Conservation (phyloP, 805 yeast species). For the Isabelozyma heimii region DNA sequence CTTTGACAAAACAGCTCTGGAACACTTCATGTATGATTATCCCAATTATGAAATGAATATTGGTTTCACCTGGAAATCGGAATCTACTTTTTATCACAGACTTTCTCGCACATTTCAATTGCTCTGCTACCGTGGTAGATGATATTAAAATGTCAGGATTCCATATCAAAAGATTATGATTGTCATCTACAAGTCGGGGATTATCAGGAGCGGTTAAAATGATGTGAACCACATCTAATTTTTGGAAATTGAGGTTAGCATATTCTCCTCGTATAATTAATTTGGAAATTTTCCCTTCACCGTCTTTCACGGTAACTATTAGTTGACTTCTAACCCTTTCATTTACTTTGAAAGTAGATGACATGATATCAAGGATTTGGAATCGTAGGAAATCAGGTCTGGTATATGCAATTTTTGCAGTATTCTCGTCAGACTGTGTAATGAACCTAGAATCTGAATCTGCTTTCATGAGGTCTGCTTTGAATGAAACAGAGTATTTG, state of each 20-base stretch:
- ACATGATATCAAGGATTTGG: slow-evolving; percentile 36
- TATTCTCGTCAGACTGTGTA: neutral
- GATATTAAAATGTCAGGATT: slow-evolving; percentile 82
- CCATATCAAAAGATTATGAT: slow-evolving; percentile 66
- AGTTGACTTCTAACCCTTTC: slow-evolving; percentile 42
- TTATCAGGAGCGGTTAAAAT: slow-evolving; percentile 43
- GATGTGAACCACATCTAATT: slow-evolving; percentile 61
- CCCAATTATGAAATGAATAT: slow-evolving; percentile 74
- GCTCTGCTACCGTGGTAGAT: slow-evolving; percentile 78
- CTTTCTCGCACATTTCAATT: slow-evolving; percentile 69
- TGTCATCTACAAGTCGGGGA: slow-evolving; percentile 50
- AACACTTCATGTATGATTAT: slow-evolving; percentile 76
- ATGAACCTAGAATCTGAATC: neutral
- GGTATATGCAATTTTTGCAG: slow-evolving; percentile 37
- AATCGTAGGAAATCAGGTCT: slow-evolving; percentile 49
- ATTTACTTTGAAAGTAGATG: slow-evolving; percentile 26
- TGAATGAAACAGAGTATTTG: neutral
- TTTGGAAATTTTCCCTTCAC: slow-evolving; percentile 26
- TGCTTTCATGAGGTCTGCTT: neutral
- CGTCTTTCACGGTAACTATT: slow-evolving; percentile 51
- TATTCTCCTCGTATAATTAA: slow-evolving; percentile 63
- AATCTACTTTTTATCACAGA: slow-evolving; percentile 60
- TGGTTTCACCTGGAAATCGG: slow-evolving; percentile 60
- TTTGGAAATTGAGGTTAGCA: slow-evolving; percentile 45
- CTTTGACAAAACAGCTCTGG: slow-evolving; percentile 50